These are phyloP conservation scores for Globisporangium lucens DNA, from an alignment of 352 stramenopile genomes.

Conservation along the genomic window DNA sequence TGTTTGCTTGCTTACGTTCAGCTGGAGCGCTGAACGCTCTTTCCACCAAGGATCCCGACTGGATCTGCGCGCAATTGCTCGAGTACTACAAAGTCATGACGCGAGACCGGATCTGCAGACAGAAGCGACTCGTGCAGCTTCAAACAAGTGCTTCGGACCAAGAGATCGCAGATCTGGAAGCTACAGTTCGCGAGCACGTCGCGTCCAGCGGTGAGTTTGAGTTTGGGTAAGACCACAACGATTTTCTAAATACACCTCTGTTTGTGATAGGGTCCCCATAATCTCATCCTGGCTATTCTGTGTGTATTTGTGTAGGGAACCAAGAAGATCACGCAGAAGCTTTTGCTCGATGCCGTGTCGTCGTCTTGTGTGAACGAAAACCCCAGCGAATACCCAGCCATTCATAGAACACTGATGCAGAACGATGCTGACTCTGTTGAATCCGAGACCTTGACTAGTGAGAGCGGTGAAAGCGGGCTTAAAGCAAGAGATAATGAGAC, in stretches of 20 bases:
- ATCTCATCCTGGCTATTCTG: neutral
- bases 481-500: neutral
- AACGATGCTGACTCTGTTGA: neutral
- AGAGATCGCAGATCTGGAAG: conserved; percentile 3
- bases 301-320: conserved; percentile 1
- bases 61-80: conserved; percentile 19
- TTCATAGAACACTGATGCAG: neutral
- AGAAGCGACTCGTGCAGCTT: conserved; percentile 13
- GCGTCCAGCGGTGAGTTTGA: neutral
- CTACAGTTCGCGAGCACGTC: conserved; percentile 1
- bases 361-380: neutral
- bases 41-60: conserved; percentile 9
- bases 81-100: conserved; percentile 32
- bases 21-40: conserved; percentile 58
- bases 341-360: neutral
- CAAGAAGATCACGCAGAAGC: conserved; percentile 1
- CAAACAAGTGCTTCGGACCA: neutral
- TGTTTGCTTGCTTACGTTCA: neutral
- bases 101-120: conserved; percentile 14
- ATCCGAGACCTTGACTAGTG: neutral
- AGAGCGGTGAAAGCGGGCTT: neutral
- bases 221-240: neutral
- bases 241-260: neutral
- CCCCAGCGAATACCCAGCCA: neutral
- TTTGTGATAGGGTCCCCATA: neutral